Conservation (phyloP, 2,329 filamentous ascomycete species). For the Curvularia eragrostidis region DNA sequence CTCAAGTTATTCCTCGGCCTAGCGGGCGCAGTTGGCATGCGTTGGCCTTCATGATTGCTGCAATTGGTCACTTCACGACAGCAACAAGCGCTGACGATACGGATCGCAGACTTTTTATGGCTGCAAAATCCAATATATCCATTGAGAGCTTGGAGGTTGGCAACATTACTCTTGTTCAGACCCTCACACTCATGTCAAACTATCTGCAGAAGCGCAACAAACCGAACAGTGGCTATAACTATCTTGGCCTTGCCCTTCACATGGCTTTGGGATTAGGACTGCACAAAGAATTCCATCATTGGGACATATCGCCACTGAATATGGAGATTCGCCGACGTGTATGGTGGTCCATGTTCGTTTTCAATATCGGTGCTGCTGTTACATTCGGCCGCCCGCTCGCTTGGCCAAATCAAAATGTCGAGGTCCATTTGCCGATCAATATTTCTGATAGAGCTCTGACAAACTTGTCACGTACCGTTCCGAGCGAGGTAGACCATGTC, state of each 20-base stretch:
- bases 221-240: constrained; percentile 60
- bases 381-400: constrained; percentile 58
- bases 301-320: constrained; percentile 53
- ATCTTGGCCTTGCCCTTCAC: constrained; percentile 56
- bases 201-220: constrained; percentile 60
- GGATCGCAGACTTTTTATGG: constrained; percentile 1
- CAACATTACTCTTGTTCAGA: constrained; percentile 58
- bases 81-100: constrained; percentile 1
- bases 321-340: constrained; percentile 47
- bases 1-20: constrained; percentile 48
- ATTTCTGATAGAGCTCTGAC: constrained; percentile 37
- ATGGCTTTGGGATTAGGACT: constrained; percentile 60
- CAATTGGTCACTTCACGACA: constrained; percentile 3
- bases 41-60: constrained; percentile 1
- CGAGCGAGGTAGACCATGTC: constrained; percentile 24
- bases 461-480: constrained; percentile 30
- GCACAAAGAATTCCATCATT: constrained; percentile 59
- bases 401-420: constrained; percentile 13
- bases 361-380: constrained; percentile 59
- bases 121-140: constrained; percentile 54
- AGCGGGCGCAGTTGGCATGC: constrained; percentile 42
- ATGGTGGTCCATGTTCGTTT: constrained; percentile 53
- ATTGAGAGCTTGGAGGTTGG: constrained; percentile 58
- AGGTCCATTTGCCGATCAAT: constrained; percentile 19
- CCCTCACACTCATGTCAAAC: constrained; percentile 56